Percentiles rank a stretch among this genome's conserved stretches.
Conservation (phyloP, 257 asterid species). For the Fraxinus americana region DNA sequence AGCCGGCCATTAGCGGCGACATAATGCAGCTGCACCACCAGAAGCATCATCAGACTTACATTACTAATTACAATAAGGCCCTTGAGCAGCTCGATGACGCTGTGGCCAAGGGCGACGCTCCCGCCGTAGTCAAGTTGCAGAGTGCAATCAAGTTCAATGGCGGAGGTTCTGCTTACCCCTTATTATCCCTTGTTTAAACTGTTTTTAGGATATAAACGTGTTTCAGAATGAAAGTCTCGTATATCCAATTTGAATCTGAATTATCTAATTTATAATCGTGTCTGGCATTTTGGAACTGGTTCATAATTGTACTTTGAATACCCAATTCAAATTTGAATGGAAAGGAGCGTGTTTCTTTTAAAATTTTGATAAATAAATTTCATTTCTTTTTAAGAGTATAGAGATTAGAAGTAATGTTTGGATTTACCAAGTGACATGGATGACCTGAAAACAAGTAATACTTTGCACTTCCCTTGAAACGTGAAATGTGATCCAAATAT, state of each 20-base stretch:
- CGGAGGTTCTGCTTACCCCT: slow-evolving; percentile 50
- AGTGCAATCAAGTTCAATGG: slow-evolving; percentile 72
- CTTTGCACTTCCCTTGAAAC: background rate
- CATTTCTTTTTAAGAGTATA: background rate
- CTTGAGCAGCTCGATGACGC: slow-evolving; percentile 66
- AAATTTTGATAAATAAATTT: background rate
- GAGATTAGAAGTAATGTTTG: background rate
- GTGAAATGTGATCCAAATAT: no score
- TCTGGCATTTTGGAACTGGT: background rate
- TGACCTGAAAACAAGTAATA: background rate
- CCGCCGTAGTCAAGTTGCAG: slow-evolving; percentile 61
- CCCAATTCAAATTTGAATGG: background rate
- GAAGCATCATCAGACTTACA: slow-evolving; percentile 72
- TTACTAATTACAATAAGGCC: slow-evolving; percentile 67
- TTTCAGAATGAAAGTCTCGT: background rate
- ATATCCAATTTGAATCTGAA: background rate
- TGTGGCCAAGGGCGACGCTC: slow-evolving; percentile 50
- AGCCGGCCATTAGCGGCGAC: slow-evolving; percentile 67
- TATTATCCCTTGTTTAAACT: background rate
- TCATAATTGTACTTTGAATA: background rate
- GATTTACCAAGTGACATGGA: background rate
- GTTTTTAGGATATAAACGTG: background rate
- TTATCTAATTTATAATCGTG: background rate
- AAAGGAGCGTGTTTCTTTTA: background rate
- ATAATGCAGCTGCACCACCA: slow-evolving; percentile 76